Base-by-base conservation (phyloP, 257 asterid genomes). In the Solanum sitiens region DNA sequence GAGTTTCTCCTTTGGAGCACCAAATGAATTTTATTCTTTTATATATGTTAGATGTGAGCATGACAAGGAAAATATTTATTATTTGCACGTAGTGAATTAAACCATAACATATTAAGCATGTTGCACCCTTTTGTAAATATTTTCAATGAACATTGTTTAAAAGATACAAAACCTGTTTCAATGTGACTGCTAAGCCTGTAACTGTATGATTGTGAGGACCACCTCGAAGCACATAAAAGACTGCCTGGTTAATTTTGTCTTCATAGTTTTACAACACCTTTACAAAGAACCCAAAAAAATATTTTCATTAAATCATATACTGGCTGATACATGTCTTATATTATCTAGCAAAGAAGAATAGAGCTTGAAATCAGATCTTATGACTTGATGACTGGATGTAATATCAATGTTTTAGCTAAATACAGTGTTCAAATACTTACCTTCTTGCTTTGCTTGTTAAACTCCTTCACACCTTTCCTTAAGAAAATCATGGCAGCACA, bases 161-260 rank as follows among this genome's bases (percentile, higher is more conserved):
- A 73, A 73, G 47, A 73, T 89, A 91, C 8, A 40, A 88, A 87
- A 94, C 99, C 95, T 95, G 99, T 88, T 94, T 97, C 86, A 97
- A 86, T 27, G 99, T 98, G 45, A 95, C 99, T 7, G 99, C 98
- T 87, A 97, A 93, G 90, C 94, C 98, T 86, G 98, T 93, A 83
- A 95, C 95, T 15, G 99, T 97, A 90, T 97, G 99, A 89, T 97
- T 97, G 92, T 97, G 99, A 10, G 99, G 99, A 85, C 99, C 99
- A 87, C 99, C 99, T 92, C 95, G 99, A 89, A 95, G 98, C 87
- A 98, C 99, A 75, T 98, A 98, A 92, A 97, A 97, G 87, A 97
- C 99, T 12, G 99, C 98, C 88, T 94, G 97, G 89, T 97, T 97
- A 86, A 97, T 97, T 91, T 91, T 97, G 92, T 97, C 99, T 89